Conservation (phyloP, 345 rosid species). For the Brassica carinata region DNA sequence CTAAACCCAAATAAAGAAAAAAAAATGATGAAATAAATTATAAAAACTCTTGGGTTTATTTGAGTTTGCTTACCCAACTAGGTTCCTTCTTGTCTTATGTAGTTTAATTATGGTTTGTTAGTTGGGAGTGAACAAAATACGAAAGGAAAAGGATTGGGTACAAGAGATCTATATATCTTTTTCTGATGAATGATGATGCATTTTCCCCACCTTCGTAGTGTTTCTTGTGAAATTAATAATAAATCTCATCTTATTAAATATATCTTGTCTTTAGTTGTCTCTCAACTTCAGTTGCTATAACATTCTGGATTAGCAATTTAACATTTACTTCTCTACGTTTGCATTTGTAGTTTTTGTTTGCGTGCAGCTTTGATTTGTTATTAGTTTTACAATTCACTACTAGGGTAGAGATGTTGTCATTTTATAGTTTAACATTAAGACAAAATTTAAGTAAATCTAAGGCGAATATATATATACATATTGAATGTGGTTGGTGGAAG, state of each 20-base stretch:
- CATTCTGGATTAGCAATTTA: background rate
- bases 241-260: background rate
- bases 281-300: background rate
- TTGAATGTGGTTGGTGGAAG: slow-evolving; percentile 35
- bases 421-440: background rate
- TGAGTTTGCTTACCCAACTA: slow-evolving; percentile 41
- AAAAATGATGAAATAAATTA: slow-evolving; percentile 5
- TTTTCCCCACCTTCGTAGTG: slow-evolving; percentile 33
- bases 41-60: slow-evolving; percentile 14
- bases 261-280: background rate
- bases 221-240: slow-evolving; percentile 25
- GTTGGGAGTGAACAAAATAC: slow-evolving; percentile 28
- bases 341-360: background rate
- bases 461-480: slow-evolving; percentile 7
- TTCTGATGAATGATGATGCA: slow-evolving; percentile 36
- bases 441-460: slow-evolving; percentile 29
- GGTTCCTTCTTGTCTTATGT: slow-evolving; percentile 31
- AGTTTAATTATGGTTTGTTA: slow-evolving; percentile 39
- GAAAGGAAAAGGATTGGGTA: slow-evolving; percentile 3
- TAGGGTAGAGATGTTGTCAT: background rate
- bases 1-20: slow-evolving; percentile 7
- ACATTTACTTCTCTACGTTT: background rate
- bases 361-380: slow-evolving; percentile 1
- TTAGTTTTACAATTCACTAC: background rate
- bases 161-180: slow-evolving; percentile 23